Percentiles rank a stretch among this genome's conserved stretches.
Evolutionary conservation across 306 rosid genomes (phyloP).

Genomic region (Dryas alaskensis): DNA sequence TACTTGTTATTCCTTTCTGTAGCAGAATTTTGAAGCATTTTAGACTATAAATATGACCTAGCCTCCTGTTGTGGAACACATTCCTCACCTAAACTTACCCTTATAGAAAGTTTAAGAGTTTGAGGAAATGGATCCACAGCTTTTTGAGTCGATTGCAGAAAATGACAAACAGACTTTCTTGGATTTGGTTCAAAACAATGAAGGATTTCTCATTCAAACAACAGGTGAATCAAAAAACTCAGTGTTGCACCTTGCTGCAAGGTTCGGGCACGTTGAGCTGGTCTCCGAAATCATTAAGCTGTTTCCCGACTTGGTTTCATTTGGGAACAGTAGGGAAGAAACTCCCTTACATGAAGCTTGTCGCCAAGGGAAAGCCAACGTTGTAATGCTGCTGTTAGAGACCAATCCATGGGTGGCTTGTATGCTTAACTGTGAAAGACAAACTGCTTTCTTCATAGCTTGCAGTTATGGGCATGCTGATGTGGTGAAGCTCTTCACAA

Average conservation of each 20-base stretch:
- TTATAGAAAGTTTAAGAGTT: too few species aligned
- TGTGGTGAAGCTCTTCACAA: conserved; percentile 34
- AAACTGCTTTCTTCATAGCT: conserved; percentile 37
- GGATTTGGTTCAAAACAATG: too few species aligned
- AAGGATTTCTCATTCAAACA: too few species aligned
- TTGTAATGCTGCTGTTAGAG: conserved; percentile 38
- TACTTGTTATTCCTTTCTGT: too few species aligned
- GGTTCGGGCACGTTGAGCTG: background rate
- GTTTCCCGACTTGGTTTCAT: background rate
- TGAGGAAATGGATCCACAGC: too few species aligned
- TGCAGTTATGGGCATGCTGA: conserved; percentile 49
- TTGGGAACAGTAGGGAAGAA: conserved; percentile 9
- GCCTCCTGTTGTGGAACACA: too few species aligned
- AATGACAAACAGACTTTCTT: too few species aligned
- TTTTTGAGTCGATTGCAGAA: too few species aligned
- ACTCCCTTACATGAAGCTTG: conserved; percentile 60
- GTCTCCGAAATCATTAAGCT: background rate
- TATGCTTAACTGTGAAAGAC: conserved; percentile 28
- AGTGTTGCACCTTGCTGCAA: conserved; percentile 55
- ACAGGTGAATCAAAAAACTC: conserved; percentile 29
- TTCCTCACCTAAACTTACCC: too few species aligned
- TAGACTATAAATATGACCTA: too few species aligned
- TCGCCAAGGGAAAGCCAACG: conserved; percentile 26
- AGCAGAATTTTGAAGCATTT: too few species aligned
- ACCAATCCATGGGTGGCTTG: conserved; percentile 27